These are phyloP conservation scores for Solanum sparsipilum DNA, from an alignment of 257 asterid species.

Conservation along the genomic window DNA sequence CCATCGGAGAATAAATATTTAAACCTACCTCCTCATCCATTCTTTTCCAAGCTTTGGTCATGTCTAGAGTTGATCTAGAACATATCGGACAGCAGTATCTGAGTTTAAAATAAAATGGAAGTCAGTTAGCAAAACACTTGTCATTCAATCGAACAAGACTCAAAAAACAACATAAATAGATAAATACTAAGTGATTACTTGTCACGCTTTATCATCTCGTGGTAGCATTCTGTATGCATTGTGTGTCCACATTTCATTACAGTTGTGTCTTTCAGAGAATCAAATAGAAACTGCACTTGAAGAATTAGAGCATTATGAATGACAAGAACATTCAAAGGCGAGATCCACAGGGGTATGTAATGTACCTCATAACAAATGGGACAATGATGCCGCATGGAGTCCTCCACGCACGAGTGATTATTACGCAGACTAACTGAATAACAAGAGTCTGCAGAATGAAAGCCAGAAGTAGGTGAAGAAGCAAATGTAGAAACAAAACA, in stretches of 20 bases:
- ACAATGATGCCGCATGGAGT: slow-evolving; percentile 96
- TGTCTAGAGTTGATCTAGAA: slow-evolving; percentile 70
- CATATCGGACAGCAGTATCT: slow-evolving; percentile 96
- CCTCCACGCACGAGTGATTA: slow-evolving; percentile 79
- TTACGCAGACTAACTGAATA: slow-evolving; percentile 54
- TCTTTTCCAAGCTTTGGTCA: slow-evolving; percentile 66
- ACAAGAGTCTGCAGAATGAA: slow-evolving; percentile 52
- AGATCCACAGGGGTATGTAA: background rate
- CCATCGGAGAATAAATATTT: background rate
- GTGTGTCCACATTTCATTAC: slow-evolving; percentile 99
- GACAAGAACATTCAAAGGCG: background rate
- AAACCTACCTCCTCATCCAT: slow-evolving; percentile 73
- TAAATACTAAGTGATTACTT: slow-evolving; percentile 32
- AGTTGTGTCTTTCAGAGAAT: slow-evolving; percentile 74
- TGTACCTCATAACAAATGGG: slow-evolving; percentile 92
- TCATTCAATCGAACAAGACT: background rate
- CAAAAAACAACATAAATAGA: background rate
- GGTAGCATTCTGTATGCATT: slow-evolving; percentile 80
- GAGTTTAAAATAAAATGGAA: background rate
- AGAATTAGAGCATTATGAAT: background rate
- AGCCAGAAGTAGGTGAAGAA: background rate
- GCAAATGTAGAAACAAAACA: background rate
- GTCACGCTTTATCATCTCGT: slow-evolving; percentile 81
- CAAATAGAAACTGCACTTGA: slow-evolving; percentile 64
- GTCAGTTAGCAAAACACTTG: background rate